Evolutionary conservation across 73 alveolate genomes (phyloP), one percentile per base, ranked within the genome.

Genomic region (Paramecium biaurelia): DNA sequence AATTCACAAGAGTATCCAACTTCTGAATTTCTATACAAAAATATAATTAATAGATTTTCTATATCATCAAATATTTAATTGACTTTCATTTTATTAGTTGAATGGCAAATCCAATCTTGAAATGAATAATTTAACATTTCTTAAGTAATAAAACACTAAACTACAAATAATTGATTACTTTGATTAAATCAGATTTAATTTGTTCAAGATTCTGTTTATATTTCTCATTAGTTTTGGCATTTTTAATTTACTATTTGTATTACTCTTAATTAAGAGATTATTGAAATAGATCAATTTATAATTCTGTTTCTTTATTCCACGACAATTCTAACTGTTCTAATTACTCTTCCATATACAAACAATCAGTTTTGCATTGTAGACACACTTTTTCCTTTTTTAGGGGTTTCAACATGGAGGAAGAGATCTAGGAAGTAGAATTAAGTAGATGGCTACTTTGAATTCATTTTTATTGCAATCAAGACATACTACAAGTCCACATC

Each of bases 61-160:
- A 72, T 72, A 23, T 72, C 86, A 10, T 72, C 56, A 72, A 72
- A 72, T 35, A 72, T 18, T 35, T 38, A 6, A 72, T 72, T 72
- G 7, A 42, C 58, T 12, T 72, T 72, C n/a, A 8, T 72, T 35
- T 72, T 8, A n/a, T 72, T 15, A 3, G 24, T 37, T 12, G 86
- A 35, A 72, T 72, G 86, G 7, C 26, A 32, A 7, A 72, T 72
- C 86, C 86, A 72, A 72, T 72, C 86, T 41, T 72, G 4, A 32
- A 72, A 72, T 12, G 86, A 72, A 15, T 72, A 72, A 15, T 72
- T 72, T 18, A 72, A 72, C 35, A 72, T 35, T 72, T 72, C 86
- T n/a, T 32, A 72, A 12, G 86, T 38, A 4, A 72, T 72, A 18
- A 72, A 72, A 72, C 86, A 72, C 63, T 72, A 72, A 20, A 34